Evolutionary conservation across 1,284 basidiomycete genomes (phyloP), one percentile per base, ranked within the genome.

Genomic region (Ganoderma sp.): DNA sequence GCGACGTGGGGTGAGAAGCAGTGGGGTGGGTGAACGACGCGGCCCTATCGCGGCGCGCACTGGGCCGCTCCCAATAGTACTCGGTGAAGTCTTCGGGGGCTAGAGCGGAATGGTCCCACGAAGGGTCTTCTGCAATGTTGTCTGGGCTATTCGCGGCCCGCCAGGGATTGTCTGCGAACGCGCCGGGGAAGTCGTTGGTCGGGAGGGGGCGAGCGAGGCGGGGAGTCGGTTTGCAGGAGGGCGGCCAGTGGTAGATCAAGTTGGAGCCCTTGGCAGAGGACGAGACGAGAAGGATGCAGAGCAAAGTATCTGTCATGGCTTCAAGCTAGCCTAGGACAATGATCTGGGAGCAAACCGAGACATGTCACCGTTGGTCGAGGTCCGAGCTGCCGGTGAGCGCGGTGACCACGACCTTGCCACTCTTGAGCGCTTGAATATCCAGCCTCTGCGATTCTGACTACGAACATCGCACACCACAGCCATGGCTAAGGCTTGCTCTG

Each of bases 211-310:
- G 87, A 67, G 86, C 85, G 43, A 93, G 84, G 67, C 92, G 84
- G 2, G 87, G 84, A 14, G 85, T 83, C 12, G 84, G 78, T 15
- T 80, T 75, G 19, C 91, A 91, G 8, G 79, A 81, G 19, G 90
- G 88, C 1, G 92, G 93, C 91, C 91, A 94, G 73, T 88, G 84
- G 75, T 87, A 93, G 52, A 91, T 88, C 1, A 94, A 80, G 72
- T 83, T 90, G 9, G 89, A 87, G 19, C 90, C 92, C 75, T 89
- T 91, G 4, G 91, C 89, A 8, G 92, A 93, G 8, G 88, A 88
- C 6, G 91, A 91, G 34, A 92, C 90, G 25, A 94, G 85, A 1
- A 93, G 79, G 69, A 94, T 84, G 8, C 90, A 88, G 42, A 92
- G 78, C n/a, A 94, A 81, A 2, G 89, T 90, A 77, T 91, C 90